These are phyloP conservation scores for Fusarium burgessii DNA, from an alignment of 2,329 filamentous ascomycete species.

Conservation along the genomic window DNA sequence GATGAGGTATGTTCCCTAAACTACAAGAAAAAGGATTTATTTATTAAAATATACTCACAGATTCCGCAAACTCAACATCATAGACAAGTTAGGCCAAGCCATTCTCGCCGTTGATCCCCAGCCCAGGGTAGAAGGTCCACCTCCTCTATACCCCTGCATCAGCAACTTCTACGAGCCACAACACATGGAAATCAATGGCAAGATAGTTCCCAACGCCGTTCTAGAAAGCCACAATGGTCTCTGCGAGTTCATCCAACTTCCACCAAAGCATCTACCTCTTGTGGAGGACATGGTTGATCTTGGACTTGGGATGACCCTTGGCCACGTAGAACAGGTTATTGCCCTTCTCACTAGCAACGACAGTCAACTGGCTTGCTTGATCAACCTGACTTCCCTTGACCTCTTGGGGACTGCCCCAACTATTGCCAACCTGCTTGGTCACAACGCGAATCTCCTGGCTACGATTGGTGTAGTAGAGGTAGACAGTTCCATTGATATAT, in stretches of 20 bases:
- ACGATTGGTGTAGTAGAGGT: neutral
- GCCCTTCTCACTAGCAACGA: neutral
- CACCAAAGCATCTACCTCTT: neutral
- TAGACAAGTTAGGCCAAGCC: conserved; percentile 1
- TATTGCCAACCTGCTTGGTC: neutral
- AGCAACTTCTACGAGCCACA: neutral
- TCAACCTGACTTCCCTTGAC: neutral
- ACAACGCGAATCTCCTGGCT: neutral
- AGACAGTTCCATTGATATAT: neutral
- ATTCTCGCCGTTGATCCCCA: neutral
- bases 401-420: neutral
- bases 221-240: neutral
- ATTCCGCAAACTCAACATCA: neutral
- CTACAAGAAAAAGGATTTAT: no score
- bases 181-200: neutral
- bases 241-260: neutral
- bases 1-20: neutral
- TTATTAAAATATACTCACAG: no score
- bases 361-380: neutral
- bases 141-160: neutral
- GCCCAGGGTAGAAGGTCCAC: neutral
- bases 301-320: neutral
- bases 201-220: neutral
- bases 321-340: neutral
- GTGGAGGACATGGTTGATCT: neutral